phyloP scores from a whole-genome alignment of 495 filamentous ascomycete genomes.

The Tuber brumale region DNA sequence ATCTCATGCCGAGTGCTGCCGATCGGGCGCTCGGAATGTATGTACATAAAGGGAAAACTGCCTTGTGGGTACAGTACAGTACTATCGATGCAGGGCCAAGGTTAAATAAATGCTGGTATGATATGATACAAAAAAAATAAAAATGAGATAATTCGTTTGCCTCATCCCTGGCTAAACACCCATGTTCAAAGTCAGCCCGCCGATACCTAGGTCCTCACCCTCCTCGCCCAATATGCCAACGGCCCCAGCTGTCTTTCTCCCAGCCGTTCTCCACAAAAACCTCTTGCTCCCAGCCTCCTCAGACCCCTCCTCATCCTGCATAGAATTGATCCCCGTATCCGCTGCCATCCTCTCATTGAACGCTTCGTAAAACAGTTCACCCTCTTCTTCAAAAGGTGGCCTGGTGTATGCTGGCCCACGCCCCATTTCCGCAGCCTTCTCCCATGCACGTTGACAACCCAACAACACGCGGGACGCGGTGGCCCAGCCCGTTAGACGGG shows the following conservation, averaged over 20 bases:
- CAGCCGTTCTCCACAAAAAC: constrained; percentile 35
- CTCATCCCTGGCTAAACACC: neutral
- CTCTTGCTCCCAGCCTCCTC: constrained; percentile 21
- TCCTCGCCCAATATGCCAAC: constrained; percentile 32
- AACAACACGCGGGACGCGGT: constrained; percentile 68
- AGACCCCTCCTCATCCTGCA: constrained; percentile 3
- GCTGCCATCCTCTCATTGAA: constrained; percentile 3
- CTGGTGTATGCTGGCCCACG: constrained; percentile 66
- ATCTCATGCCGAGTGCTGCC: neutral
- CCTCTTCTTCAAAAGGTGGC: constrained; percentile 45
- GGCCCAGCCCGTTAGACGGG: constrained; percentile 79
- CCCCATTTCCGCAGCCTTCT: constrained; percentile 60
- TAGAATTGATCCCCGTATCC: neutral
- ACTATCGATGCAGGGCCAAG: neutral
- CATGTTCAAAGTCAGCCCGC: neutral
- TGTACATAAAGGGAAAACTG: neutral
- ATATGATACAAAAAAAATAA: neutral
- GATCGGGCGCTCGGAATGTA: neutral
- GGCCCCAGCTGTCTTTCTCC: constrained; percentile 32
- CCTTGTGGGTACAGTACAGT: neutral
- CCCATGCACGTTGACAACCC: constrained; percentile 81
- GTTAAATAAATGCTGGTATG: neutral
- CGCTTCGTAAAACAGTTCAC: constrained; percentile 37
- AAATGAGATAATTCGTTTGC: neutral
- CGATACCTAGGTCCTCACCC: constrained; percentile 24